Conservation (phyloP, 257 asterid species). For the Rehmannia glutinosa region DNA sequence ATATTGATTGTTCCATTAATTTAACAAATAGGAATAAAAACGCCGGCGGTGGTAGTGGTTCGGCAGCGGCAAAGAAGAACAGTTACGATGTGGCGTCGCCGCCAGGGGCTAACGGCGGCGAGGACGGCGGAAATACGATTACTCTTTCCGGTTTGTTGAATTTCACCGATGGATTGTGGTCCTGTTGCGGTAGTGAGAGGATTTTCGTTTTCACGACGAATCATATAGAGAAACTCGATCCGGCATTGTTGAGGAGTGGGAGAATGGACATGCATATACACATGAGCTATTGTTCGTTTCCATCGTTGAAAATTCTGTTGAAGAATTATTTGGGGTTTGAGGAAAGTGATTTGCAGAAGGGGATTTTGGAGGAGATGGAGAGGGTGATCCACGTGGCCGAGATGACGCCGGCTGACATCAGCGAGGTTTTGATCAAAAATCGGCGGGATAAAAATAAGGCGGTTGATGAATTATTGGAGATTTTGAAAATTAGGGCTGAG, state of each 20-base stretch:
- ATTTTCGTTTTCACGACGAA: slow-evolving; percentile 91
- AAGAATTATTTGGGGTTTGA: slow-evolving; percentile 66
- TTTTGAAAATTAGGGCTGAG: slow-evolving; percentile 45
- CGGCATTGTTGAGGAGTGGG: slow-evolving; percentile 87
- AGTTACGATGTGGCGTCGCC: slow-evolving; percentile 18
- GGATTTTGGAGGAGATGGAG: slow-evolving; percentile 35
- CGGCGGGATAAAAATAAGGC: slow-evolving; percentile 59
- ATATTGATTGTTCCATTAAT: slow-evolving; percentile 49
- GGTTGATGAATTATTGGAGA: slow-evolving; percentile 46
- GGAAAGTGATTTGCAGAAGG: slow-evolving; percentile 39
- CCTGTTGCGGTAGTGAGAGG: slow-evolving; percentile 93
- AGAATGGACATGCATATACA: slow-evolving; percentile 95
- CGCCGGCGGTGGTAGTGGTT: slow-evolving; percentile 7
- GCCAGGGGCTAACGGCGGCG: slow-evolving; percentile 21
- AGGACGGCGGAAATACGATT: slow-evolving; percentile 52
- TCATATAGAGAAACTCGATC: slow-evolving; percentile 90
- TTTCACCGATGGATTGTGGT: slow-evolving; percentile 94
- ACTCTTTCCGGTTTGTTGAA: slow-evolving; percentile 86
- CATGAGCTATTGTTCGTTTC: slow-evolving; percentile 75
- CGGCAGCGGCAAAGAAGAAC: slow-evolving; percentile 10
- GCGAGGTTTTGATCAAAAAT: slow-evolving; percentile 79
- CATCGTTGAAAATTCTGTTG: slow-evolving; percentile 58
- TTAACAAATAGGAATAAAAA: slow-evolving; percentile 31
- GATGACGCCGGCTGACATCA: slow-evolving; percentile 94
- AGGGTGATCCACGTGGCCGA: slow-evolving; percentile 47